Conservation (phyloP, 306 rosid genomes). For the Vigna reflexopilosa region DNA sequence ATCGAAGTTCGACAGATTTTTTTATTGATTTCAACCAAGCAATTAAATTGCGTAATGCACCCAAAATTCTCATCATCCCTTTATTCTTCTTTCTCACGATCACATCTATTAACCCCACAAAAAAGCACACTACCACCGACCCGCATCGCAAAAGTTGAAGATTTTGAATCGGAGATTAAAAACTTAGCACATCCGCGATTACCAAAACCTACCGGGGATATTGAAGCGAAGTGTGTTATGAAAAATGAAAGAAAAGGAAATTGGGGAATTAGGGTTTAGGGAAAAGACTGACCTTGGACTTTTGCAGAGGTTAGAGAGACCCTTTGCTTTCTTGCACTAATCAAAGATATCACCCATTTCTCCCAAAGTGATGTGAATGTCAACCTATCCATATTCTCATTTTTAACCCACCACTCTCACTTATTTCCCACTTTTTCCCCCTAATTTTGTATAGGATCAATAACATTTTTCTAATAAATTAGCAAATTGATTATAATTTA, state of each 20-base stretch:
- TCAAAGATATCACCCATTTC: slow-evolving; percentile 11
- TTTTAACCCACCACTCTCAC: slow-evolving; percentile 36
- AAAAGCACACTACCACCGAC: background rate
- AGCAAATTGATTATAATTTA: too few species aligned
- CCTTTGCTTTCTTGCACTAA: slow-evolving; percentile 35
- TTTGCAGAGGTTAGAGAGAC: slow-evolving; percentile 48
- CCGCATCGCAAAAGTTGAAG: slow-evolving; percentile 27
- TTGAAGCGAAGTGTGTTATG: slow-evolving; percentile 38
- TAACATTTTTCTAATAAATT: too few species aligned
- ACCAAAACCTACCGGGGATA: slow-evolving; percentile 22
- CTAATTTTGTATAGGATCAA: background rate
- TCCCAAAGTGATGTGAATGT: slow-evolving; percentile 39
- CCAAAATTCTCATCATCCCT: slow-evolving; percentile 6
- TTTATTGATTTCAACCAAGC: background rate
- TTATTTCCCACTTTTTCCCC: background rate
- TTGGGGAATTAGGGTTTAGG: slow-evolving; percentile 43
- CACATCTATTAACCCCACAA: slow-evolving; percentile 1
- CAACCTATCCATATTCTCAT: slow-evolving; percentile 32
- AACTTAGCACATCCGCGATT: background rate
- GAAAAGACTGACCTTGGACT: slow-evolving; percentile 81
- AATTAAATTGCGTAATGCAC: slow-evolving; percentile 24
- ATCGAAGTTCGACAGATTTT: slow-evolving; percentile 15
- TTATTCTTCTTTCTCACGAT: slow-evolving; percentile 3
- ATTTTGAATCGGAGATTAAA: slow-evolving; percentile 17
- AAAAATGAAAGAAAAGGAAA: slow-evolving; percentile 3